A percentile compares a stretch with the other conserved stretches of the same genome.
These are phyloP conservation scores for Pyrenophora graminea DNA, from an alignment of 2,329 filamentous ascomycete genomes.

Conservation along the genomic window DNA sequence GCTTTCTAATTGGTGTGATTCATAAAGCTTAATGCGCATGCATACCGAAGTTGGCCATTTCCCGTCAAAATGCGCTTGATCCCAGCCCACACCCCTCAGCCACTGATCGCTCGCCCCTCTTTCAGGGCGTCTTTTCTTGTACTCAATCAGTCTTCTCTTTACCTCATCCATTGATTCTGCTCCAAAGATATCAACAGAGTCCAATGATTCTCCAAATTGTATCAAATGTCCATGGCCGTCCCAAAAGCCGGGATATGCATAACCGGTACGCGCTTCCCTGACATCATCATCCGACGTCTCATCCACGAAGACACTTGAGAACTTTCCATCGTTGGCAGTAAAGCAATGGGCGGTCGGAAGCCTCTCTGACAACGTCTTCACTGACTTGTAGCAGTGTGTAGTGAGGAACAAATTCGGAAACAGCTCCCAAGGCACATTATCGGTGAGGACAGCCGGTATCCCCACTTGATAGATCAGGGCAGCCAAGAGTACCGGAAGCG, in stretches of 20 bases:
- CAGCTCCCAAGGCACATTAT: conserved; percentile 25
- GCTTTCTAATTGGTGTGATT: not conserved
- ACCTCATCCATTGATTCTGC: conserved; percentile 61
- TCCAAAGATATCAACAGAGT: conserved; percentile 68
- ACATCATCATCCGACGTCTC: conserved; percentile 22
- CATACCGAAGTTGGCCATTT: conserved; percentile 67
- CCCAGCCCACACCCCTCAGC: conserved; percentile 72
- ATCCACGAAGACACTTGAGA: conserved; percentile 45
- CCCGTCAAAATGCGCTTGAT: conserved; percentile 66
- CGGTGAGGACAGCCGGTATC: conserved; percentile 21
- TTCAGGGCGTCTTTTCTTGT: conserved; percentile 56
- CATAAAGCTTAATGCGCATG: conserved; percentile 14
- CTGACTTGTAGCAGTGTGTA: conserved; percentile 51
- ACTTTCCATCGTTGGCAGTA: conserved; percentile 57
- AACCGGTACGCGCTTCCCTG: conserved; percentile 47
- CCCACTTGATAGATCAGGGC: conserved; percentile 38
- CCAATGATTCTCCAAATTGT: conserved; percentile 68
- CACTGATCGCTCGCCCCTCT: conserved; percentile 62
- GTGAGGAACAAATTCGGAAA: conserved; percentile 31
- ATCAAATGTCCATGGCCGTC: conserved; percentile 72
- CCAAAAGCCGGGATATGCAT: conserved; percentile 70
- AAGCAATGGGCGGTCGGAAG: conserved; percentile 58
- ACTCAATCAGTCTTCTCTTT: conserved; percentile 56
- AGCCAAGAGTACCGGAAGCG: conserved; percentile 31
- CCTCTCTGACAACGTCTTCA: conserved; percentile 50